phyloP scores from a whole-genome alignment of 306 rosid genomes.

The Psophocarpus tetragonolobus region DNA sequence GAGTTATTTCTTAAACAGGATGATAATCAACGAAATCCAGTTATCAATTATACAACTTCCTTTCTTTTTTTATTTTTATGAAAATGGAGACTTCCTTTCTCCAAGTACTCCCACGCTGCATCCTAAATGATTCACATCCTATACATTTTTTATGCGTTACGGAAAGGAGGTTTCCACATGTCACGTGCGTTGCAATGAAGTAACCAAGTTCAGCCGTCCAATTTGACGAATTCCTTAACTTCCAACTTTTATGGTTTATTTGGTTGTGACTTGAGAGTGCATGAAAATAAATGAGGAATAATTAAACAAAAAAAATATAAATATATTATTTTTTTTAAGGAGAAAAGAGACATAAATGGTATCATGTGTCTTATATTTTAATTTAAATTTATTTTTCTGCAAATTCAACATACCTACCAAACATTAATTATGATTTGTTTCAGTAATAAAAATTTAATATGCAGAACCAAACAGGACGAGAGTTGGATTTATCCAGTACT shows the following conservation, averaged over 20 bases:
- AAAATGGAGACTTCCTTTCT: neutral
- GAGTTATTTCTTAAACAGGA: neutral
- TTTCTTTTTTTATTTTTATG: neutral
- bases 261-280: too few relatives aligned
- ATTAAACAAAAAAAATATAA: too few relatives aligned
- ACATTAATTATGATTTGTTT: too few relatives aligned
- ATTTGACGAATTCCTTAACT: neutral
- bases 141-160: neutral
- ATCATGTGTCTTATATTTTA: too few relatives aligned
- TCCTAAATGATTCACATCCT: neutral
- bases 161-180: neutral
- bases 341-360: too few relatives aligned
- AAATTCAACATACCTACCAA: too few relatives aligned
- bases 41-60: neutral
- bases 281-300: too few relatives aligned
- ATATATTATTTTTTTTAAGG: too few relatives aligned
- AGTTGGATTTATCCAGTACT: neutral
- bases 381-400: too few relatives aligned
- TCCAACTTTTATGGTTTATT: too few relatives aligned
- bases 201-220: neutral
- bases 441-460: too few relatives aligned
- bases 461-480: too few relatives aligned
- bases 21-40: neutral
- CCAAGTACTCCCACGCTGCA: neutral
- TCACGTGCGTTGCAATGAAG: neutral